Evolutionary conservation across 140 eudicot species (phyloP).

Genomic region (Bidens hawaiensis): DNA sequence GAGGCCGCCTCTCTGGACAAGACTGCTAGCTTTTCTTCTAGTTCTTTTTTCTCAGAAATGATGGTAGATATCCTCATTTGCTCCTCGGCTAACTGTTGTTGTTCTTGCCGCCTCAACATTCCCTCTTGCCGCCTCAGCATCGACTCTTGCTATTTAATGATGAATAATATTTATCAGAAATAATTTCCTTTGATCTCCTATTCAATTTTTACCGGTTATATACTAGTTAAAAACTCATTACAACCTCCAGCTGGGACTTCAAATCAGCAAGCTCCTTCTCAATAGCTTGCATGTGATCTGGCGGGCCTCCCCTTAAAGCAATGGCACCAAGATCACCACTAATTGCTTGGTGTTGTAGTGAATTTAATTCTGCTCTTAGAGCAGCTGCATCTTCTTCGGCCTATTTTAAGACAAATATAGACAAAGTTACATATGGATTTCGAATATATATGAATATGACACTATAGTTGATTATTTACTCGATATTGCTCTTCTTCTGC

Average conservation of each 20-base stretch:
- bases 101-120: conserved; percentile 77
- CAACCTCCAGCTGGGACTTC: conserved; percentile 75
- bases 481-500: conserved; percentile 98
- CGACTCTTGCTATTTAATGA: conserved; percentile 32
- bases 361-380: conserved; percentile 81
- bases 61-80: conserved; percentile 56
- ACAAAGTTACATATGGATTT: conserved; percentile 18
- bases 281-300: conserved; percentile 64
- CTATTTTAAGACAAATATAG: conserved; percentile 38
- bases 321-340: conserved; percentile 37
- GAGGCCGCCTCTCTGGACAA: conserved; percentile 46
- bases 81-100: conserved; percentile 67
- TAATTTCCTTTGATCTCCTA: background rate
- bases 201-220: background rate
- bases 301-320: conserved; percentile 54
- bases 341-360: conserved; percentile 76
- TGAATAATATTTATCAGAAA: background rate
- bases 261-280: conserved; percentile 77
- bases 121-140: conserved; percentile 56
- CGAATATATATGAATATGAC: background rate
- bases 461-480: conserved; percentile 33
- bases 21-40: conserved; percentile 70
- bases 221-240: conserved; percentile 16
- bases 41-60: conserved; percentile 59
- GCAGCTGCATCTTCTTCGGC: conserved; percentile 98